phyloP scores from a whole-genome alignment of 257 asterid genomes.

The Rauvolfia tetraphylla region DNA sequence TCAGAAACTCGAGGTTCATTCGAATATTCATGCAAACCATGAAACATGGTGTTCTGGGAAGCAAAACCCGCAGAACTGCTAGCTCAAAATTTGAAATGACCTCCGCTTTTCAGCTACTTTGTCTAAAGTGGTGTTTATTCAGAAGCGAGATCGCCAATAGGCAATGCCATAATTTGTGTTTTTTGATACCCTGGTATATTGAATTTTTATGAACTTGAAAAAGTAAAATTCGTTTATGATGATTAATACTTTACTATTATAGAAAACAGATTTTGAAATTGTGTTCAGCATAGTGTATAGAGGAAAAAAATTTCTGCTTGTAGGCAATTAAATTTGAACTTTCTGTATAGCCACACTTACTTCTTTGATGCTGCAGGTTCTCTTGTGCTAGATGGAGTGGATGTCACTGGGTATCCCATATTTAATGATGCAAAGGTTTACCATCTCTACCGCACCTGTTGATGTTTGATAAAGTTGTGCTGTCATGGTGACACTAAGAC shows the following conservation, averaged over 20 bases:
- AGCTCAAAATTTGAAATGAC: neutral
- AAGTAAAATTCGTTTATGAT: neutral
- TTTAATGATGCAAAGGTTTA: conserved; percentile 81
- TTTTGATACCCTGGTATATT: no score
- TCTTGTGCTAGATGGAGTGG: conserved; percentile 79
- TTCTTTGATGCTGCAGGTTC: conserved; percentile 57
- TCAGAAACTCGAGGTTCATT: neutral
- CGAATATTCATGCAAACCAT: neutral
- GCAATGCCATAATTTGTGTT: neutral
- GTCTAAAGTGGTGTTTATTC: neutral
- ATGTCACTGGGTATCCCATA: conserved; percentile 82
- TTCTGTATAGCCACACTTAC: neutral
- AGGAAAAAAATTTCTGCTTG: neutral
- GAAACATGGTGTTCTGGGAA: neutral
- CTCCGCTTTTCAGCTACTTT: neutral
- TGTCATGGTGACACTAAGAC: conserved; percentile 36
- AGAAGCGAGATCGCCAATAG: neutral
- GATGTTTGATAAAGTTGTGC: conserved; percentile 16
- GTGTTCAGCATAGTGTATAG: neutral
- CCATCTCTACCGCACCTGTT: conserved; percentile 42
- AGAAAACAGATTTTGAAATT: neutral
- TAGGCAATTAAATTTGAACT: neutral
- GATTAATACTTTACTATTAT: neutral
- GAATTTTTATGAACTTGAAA: neutral
- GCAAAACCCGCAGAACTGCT: neutral